These are phyloP conservation scores for Populus nigra DNA, from an alignment of 345 rosid species.

Conservation along the genomic window DNA sequence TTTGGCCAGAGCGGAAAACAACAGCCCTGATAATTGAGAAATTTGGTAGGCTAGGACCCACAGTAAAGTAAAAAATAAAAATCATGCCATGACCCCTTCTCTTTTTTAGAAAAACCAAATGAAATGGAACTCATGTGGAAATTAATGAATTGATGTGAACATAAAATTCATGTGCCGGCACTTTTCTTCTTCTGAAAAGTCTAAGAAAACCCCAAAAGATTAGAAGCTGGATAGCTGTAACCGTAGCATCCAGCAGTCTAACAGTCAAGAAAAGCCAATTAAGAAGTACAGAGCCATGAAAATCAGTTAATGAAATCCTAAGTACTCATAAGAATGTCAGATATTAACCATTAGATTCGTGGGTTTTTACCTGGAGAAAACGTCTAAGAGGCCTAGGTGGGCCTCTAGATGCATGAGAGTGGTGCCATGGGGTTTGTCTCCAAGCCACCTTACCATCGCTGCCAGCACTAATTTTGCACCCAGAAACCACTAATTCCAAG, in stretches of 20 bases:
- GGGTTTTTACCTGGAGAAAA: slow-evolving; percentile 58
- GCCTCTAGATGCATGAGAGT: slow-evolving; percentile 82
- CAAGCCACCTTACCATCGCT: slow-evolving; percentile 89
- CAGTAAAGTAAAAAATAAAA: not conserved
- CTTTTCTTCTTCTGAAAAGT: not conserved
- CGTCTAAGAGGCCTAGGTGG: slow-evolving; percentile 85
- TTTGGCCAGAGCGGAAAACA: not conserved
- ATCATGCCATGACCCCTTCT: not conserved
- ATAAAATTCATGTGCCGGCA: slow-evolving; percentile 13
- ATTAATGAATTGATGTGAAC: not conserved
- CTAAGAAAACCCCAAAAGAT: not conserved
- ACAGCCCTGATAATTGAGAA: not conserved
- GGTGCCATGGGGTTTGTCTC: slow-evolving; percentile 96
- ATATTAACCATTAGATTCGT: not conserved
- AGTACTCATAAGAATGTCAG: not conserved
- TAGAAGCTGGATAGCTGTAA: not conserved
- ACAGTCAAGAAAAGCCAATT: not conserved
- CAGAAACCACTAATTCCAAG: slow-evolving; percentile 82
- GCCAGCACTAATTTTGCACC: slow-evolving; percentile 89
- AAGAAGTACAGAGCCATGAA: not conserved
- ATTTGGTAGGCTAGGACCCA: not conserved
- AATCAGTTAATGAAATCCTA: not conserved
- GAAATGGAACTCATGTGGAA: slow-evolving; percentile 1
- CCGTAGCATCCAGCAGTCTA: not conserved
- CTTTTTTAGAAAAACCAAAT: not conserved